Evolutionary conservation across 441 rosid genomes (phyloP).

Genomic region (Syzygium malaccense): DNA sequence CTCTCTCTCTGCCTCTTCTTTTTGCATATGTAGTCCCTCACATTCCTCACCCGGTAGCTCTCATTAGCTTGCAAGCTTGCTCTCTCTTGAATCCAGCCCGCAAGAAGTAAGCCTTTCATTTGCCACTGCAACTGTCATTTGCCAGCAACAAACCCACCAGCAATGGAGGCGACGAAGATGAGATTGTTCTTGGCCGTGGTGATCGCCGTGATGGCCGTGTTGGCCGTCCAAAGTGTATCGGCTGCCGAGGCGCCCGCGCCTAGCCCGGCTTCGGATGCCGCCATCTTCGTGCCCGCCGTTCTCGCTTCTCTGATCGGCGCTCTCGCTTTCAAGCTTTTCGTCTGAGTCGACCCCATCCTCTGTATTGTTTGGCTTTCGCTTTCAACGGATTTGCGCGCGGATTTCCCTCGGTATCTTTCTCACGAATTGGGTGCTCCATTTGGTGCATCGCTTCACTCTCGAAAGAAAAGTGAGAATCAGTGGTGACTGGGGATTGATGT

Average conservation of each 20-base stretch:
- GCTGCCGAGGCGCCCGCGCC: slow-evolving; percentile 38
- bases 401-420: neutral
- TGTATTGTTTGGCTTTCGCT: neutral
- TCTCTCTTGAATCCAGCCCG: neutral
- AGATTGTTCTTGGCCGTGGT: slow-evolving; percentile 24
- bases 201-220: slow-evolving; percentile 17
- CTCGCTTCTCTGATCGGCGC: slow-evolving; percentile 26
- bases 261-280: slow-evolving; percentile 24
- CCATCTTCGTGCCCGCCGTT: slow-evolving; percentile 16
- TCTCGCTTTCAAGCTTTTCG: slow-evolving; percentile 21
- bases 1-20: neutral
- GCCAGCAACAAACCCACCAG: neutral
- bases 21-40: neutral
- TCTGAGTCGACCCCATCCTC: neutral
- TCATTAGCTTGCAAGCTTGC: neutral
- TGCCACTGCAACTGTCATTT: neutral
- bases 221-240: slow-evolving; percentile 16
- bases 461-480: neutral
- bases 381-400: neutral
- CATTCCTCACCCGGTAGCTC: neutral
- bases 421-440: neutral
- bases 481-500: neutral
- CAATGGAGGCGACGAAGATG: slow-evolving; percentile 37
- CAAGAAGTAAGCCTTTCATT: neutral
- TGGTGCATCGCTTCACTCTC: neutral